A percentile compares a stretch with the other conserved stretches of the same genome.
Conservation (phyloP, 2,329 filamentous ascomycete genomes). For the Zasmidium angulare region DNA sequence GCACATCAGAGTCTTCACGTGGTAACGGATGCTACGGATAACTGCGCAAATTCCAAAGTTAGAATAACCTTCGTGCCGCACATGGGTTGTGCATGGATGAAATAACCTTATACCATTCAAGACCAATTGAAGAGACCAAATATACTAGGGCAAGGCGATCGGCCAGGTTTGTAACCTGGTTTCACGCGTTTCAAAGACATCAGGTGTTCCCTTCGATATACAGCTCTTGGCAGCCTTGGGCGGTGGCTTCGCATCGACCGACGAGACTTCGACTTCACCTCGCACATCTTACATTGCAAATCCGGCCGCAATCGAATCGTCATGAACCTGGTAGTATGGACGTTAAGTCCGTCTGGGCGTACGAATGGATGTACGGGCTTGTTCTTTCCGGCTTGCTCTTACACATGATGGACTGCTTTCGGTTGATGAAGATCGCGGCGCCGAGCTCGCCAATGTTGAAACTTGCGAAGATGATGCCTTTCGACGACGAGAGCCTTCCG, state of each 20-base stretch:
- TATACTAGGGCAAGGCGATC: not conserved
- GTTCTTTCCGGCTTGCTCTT: not conserved
- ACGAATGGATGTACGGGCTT: not conserved
- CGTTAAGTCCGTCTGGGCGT: not conserved
- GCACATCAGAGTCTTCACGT: not conserved
- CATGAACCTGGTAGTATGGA: not conserved
- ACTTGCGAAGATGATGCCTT: not conserved
- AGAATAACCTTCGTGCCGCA: not conserved
- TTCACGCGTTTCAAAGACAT: not conserved
- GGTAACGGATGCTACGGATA: not conserved
- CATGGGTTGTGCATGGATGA: not conserved
- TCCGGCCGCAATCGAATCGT: not conserved
- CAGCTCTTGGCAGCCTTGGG: not conserved
- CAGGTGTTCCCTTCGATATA: not conserved
- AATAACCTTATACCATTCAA: not conserved
- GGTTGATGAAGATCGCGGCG: not conserved
- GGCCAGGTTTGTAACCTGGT: not conserved
- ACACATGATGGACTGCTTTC: not conserved
- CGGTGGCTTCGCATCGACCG: not conserved
- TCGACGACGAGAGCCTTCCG: not conserved
- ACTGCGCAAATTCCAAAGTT: not conserved
- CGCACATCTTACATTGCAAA: not conserved
- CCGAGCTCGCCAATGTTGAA: not conserved
- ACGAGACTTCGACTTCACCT: not conserved
- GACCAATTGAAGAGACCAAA: not conserved